A percentile compares a stretch with the other conserved stretches of the same genome.
These are phyloP conservation scores for Citrus sp. DNA, from an alignment of 345 rosid species.

Conservation along the genomic window DNA sequence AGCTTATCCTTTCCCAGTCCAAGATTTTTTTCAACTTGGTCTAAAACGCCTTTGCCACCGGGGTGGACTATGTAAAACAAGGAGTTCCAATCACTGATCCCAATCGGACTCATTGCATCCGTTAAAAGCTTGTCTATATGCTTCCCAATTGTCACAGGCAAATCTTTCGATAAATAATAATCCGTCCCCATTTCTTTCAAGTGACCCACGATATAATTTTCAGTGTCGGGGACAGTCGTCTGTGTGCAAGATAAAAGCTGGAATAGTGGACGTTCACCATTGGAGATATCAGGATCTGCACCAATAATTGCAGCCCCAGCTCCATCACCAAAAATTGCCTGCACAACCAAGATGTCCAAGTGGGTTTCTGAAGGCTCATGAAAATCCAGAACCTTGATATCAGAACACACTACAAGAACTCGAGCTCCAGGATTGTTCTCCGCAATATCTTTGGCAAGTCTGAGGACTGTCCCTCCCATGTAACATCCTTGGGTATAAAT, in stretches of 20 bases:
- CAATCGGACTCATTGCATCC: not conserved
- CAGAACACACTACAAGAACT: not conserved
- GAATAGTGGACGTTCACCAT: not conserved
- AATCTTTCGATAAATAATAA: not conserved
- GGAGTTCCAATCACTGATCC: not conserved
- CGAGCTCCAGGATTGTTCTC: not conserved
- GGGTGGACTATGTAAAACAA: not conserved
- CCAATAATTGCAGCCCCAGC: not conserved
- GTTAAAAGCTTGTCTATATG: not conserved
- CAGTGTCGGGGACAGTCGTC: not conserved
- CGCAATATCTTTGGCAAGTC: not conserved
- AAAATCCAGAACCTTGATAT: not conserved
- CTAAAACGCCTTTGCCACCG: not conserved
- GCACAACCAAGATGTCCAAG: not conserved
- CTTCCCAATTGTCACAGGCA: not conserved
- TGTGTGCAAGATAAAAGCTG: not conserved
- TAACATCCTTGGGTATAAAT: conserved; percentile 32
- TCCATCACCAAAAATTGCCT: not conserved
- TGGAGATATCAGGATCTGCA: not conserved
- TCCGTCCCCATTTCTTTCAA: not conserved
- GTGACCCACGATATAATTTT: not conserved
- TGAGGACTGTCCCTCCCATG: not conserved
- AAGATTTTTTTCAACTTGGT: not conserved
- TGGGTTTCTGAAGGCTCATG: not conserved
- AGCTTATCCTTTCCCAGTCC: not conserved